phyloP scores from a whole-genome alignment of 805 yeast species.

The Sporopachydermia quercuum region DNA sequence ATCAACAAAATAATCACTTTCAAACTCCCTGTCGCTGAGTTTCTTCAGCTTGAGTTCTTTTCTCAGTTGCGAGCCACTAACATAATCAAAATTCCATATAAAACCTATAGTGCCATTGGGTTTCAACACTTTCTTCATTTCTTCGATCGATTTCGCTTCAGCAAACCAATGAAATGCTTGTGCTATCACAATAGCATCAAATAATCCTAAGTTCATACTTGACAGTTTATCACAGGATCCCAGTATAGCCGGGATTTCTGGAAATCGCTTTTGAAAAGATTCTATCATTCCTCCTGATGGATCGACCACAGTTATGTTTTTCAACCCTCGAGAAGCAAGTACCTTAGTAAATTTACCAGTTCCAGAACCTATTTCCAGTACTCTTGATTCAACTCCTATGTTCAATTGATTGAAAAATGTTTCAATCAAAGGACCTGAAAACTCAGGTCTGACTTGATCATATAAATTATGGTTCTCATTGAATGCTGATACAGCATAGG shows the following conservation, averaged over 20 bases:
- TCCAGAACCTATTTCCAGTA: constrained; percentile 44
- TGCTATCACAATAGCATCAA: constrained; percentile 38
- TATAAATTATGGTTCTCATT: constrained; percentile 35
- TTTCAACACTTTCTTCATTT: constrained; percentile 35
- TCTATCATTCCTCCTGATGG: constrained; percentile 44
- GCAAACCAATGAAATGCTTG: constrained; percentile 60
- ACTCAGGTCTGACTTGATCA: constrained; percentile 38
- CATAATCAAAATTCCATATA: constrained; percentile 42
- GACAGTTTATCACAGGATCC: constrained; percentile 37
- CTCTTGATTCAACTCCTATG: constrained; percentile 17
- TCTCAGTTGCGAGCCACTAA: constrained; percentile 10
- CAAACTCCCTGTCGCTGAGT: background rate
- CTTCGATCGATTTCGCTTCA: constrained; percentile 31
- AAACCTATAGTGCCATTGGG: constrained; percentile 35
- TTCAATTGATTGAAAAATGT: constrained; percentile 25
- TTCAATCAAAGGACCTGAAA: constrained; percentile 26
- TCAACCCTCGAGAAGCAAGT: constrained; percentile 25
- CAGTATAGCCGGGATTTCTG: constrained; percentile 20
- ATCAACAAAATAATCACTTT: background rate
- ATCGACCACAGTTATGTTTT: constrained; percentile 30
- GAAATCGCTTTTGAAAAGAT: constrained; percentile 31
- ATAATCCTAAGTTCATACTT: constrained; percentile 22
- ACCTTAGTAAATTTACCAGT: constrained; percentile 47
- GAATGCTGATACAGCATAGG: constrained; percentile 22
- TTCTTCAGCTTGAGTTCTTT: background rate